Evolutionary conservation across 495 filamentous ascomycete genomes (phyloP).

Genomic region (Stereocaulon alpinum): DNA sequence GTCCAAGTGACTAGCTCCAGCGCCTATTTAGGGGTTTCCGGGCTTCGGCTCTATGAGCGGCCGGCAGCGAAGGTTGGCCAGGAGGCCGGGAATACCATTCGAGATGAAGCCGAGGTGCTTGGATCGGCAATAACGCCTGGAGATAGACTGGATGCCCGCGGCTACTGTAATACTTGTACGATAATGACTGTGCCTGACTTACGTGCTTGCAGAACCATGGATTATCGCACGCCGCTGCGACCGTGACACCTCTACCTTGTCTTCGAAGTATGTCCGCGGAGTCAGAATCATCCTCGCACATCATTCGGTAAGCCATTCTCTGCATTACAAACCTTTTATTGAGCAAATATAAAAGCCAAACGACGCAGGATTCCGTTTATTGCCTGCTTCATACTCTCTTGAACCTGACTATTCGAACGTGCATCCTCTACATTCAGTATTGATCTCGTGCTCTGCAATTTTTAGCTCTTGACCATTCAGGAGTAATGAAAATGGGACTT

Average conservation of each 20-base stretch:
- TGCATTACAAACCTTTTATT: background rate
- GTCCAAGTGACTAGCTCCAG: too few species aligned
- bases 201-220: background rate
- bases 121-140: background rate
- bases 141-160: background rate
- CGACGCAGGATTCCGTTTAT: background rate
- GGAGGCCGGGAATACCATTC: background rate
- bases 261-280: background rate
- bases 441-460: background rate
- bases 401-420: background rate
- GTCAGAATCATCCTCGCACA: background rate
- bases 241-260: background rate
- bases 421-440: background rate
- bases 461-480: background rate
- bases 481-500: background rate
- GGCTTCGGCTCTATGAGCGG: too few species aligned
- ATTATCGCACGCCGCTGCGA: too few species aligned
- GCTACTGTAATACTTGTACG: background rate
- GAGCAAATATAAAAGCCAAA: background rate
- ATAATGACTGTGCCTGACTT: background rate
- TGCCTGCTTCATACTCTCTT: background rate
- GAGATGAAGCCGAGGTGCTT: too few species aligned
- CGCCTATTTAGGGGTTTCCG: too few species aligned
- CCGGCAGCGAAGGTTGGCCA: too few species aligned
- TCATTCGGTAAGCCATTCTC: background rate